phyloP scores from a whole-genome alignment of 495 filamentous ascomycete genomes.

The Thermothielavioides terrestris region DNA sequence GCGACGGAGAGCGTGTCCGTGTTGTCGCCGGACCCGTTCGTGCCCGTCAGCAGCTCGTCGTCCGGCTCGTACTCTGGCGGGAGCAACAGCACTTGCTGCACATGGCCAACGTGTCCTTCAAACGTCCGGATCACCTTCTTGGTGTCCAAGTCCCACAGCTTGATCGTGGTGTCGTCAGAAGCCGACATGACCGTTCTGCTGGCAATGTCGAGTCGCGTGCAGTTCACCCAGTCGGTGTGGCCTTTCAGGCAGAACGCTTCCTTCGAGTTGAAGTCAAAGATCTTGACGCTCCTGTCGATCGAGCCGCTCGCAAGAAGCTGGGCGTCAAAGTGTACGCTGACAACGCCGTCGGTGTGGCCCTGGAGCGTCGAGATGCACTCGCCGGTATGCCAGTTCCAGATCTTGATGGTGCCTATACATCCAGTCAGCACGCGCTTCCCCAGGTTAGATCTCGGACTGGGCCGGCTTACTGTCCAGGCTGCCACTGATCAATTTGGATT shows the following conservation, averaged over 20 bases:
- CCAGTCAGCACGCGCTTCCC: no score
- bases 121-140: constrained; percentile 68
- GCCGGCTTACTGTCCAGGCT: constrained; percentile 23
- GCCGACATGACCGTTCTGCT: constrained; percentile 85
- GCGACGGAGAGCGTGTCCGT: constrained; percentile 43
- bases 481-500: constrained; percentile 51
- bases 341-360: constrained; percentile 70
- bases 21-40: constrained; percentile 44
- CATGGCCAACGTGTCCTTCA: constrained; percentile 90
- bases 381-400: constrained; percentile 97
- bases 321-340: constrained; percentile 74
- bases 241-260: constrained; percentile 69
- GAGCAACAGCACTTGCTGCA: constrained; percentile 78
- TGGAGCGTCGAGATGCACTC: constrained; percentile 73
- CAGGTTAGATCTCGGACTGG: no score
- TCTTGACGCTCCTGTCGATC: constrained; percentile 79
- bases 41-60: constrained; percentile 40
- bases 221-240: constrained; percentile 91
- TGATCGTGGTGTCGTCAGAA: constrained; percentile 84
- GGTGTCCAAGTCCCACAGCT: constrained; percentile 66
- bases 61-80: constrained; percentile 86
- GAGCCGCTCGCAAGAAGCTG: constrained; percentile 80
- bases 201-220: constrained; percentile 68
- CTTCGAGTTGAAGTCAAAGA: constrained; percentile 86
- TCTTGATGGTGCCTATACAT: constrained; percentile 53